Base-by-base conservation (phyloP, 805 yeast species). In the Saccharomycopsis synnaedendra region DNA sequence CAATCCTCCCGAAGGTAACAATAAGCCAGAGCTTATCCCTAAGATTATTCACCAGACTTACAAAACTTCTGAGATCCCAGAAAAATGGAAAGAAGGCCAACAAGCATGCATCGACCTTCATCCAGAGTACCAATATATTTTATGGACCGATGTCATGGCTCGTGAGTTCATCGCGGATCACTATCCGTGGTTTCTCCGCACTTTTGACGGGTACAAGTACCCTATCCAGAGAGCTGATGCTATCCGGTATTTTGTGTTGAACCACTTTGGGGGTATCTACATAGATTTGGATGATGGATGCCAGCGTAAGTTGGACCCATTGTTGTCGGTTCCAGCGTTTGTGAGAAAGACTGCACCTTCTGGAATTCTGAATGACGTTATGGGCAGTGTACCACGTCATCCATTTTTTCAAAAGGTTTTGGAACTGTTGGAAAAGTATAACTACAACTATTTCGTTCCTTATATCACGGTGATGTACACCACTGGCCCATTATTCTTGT, bases 21-120 rank as follows among this genome's bases (percentile, higher is more conserved):
- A 63, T 19, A 66, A 67, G 49, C 78, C 79, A 6, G 72, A 72
- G 50, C 60, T 82, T 37, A 86, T 88, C 42, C 97, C 97, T 37
- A 85, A 83, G 58, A 87, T 88, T 60, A 87, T 89, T 47, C 97
- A 89, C 61, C 97, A 89, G 63, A 89, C 96, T 9, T 89, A 89
- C 64, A 88, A 85, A 61, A 83, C 85, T 27, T 72, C 68, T 9
- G 74, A 80, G 27, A 76, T 88, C 10, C 97, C 97, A 3, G 88
- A 79, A 44, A 69, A 74, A 43, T 89, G 97, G 97, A 69, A 67
- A 51, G 74, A 72, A 4, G 87, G 94, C 32, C 95, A 85, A 58
- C 73, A 79, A 60, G 75, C 76, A 30, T 86, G 95, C 60, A 71
- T 77, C 39, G 84, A 83, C 52, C 65, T 82, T 48, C 94, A 89